Evolutionary conservation across 2,329 filamentous ascomycete genomes (phyloP).

Genomic region (Alternaria sp.): DNA sequence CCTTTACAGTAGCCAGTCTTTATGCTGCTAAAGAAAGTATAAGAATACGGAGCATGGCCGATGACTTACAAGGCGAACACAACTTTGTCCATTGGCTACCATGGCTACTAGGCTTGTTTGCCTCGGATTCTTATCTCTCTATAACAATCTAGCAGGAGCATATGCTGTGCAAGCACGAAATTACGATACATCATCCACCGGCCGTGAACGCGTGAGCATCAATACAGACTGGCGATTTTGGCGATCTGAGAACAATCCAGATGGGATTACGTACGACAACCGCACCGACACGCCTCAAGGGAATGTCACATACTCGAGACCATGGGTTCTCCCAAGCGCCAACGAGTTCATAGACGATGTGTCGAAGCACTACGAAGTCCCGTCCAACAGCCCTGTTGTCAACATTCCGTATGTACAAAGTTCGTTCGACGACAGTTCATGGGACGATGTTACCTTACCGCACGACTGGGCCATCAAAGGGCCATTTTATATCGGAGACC

Average conservation of each 20-base stretch:
- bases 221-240: constrained; percentile 51
- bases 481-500: constrained; percentile 54
- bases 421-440: constrained; percentile 52
- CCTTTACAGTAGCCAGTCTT: background rate
- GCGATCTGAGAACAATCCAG: constrained; percentile 46
- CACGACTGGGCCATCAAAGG: constrained; percentile 61
- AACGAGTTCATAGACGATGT: constrained; percentile 53
- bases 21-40: background rate
- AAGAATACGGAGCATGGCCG: background rate
- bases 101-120: background rate
- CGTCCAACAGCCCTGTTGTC: constrained; percentile 27
- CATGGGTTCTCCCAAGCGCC: constrained; percentile 53
- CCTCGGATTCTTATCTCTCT: background rate
- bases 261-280: constrained; percentile 45
- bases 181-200: background rate
- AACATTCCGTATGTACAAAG: constrained; percentile 39
- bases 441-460: constrained; percentile 55
- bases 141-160: background rate
- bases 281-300: constrained; percentile 19
- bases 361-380: constrained; percentile 39
- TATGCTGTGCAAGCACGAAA: background rate
- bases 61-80: background rate
- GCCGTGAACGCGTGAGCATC: constrained; percentile 43
- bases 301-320: constrained; percentile 6
- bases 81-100: background rate